These are phyloP conservation scores for Ogataea dorogensis DNA, from an alignment of 805 yeast species.

Conservation along the genomic window DNA sequence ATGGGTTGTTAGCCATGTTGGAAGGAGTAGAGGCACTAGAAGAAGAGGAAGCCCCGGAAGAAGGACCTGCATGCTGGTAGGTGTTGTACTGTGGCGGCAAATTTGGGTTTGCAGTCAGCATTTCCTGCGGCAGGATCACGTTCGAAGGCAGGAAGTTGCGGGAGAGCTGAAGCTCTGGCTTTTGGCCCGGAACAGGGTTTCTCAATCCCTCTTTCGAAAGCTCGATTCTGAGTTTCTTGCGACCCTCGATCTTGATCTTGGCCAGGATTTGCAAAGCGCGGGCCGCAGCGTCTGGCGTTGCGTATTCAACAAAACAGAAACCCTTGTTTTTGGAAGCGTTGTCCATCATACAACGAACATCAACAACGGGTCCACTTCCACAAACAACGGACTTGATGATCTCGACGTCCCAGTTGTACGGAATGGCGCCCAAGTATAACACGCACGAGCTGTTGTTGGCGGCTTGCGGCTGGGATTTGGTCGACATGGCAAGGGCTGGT, in stretches of 20 bases:
- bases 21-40: slow-evolving; percentile 17
- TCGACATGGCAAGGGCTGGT: slow-evolving; percentile 13
- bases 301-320: slow-evolving; percentile 64
- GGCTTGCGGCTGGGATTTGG: slow-evolving; percentile 15
- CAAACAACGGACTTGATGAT: slow-evolving; percentile 63
- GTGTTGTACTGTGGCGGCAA: slow-evolving; percentile 27
- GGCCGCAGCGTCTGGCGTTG: slow-evolving; percentile 50
- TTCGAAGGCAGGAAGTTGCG: slow-evolving; percentile 52
- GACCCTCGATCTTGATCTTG: slow-evolving; percentile 44
- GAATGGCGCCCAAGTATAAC: slow-evolving; percentile 60
- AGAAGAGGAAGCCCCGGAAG: slow-evolving; percentile 18
- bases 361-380: slow-evolving; percentile 70
- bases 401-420: slow-evolving; percentile 69
- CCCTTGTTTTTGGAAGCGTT: slow-evolving; percentile 61
- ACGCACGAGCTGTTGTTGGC: slow-evolving; percentile 41
- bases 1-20: slow-evolving; percentile 12
- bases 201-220: slow-evolving; percentile 60
- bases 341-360: slow-evolving; percentile 61
- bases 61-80: slow-evolving; percentile 16
- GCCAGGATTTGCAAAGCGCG: slow-evolving; percentile 44
- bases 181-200: slow-evolving; percentile 37
- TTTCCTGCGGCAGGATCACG: slow-evolving; percentile 56
- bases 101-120: slow-evolving; percentile 29
- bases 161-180: slow-evolving; percentile 43
- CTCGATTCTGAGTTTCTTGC: slow-evolving; percentile 54